These are phyloP conservation scores for Rhodotorula sphaerocarpa DNA, from an alignment of 768 basidiomycete genomes.

Conservation along the genomic window DNA sequence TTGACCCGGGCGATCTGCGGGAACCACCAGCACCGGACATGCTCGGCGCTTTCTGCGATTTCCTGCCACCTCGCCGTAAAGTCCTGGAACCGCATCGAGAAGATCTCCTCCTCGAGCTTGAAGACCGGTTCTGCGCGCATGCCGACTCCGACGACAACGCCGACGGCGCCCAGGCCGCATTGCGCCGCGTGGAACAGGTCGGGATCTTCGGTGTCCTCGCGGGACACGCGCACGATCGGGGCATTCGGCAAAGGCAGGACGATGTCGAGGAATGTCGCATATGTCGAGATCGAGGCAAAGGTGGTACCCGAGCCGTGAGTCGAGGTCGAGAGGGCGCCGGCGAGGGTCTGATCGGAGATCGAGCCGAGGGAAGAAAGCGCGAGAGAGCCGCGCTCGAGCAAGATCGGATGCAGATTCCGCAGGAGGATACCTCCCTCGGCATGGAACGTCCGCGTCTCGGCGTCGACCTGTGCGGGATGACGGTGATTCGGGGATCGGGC, in stretches of 20 bases:
- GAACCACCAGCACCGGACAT: slow-evolving; percentile 94
- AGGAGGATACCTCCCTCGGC: slow-evolving; percentile 62
- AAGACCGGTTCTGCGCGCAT: slow-evolving; percentile 75
- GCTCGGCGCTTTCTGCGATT: slow-evolving; percentile 57
- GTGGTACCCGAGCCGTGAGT: slow-evolving; percentile 83
- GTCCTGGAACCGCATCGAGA: slow-evolving; percentile 35
- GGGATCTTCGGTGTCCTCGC: slow-evolving; percentile 46
- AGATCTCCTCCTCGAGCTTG: slow-evolving; percentile 51
- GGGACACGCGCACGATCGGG: slow-evolving; percentile 58
- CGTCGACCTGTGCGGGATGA: slow-evolving; percentile 57
- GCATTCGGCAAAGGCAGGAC: slow-evolving; percentile 62
- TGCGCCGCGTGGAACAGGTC: slow-evolving; percentile 83
- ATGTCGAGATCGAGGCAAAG: slow-evolving; percentile 71
- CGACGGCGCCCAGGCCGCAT: slow-evolving; percentile 84
- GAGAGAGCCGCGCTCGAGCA: slow-evolving; percentile 55
- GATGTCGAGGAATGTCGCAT: slow-evolving; percentile 65
- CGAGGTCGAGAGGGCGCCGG: slow-evolving; percentile 83
- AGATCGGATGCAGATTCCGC: slow-evolving; percentile 38
- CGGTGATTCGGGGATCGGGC: slow-evolving; percentile 8
- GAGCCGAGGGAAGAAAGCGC: slow-evolving; percentile 90
- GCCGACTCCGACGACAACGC: slow-evolving; percentile 69
- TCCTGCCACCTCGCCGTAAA: slow-evolving; percentile 30
- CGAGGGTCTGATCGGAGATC: slow-evolving; percentile 92
- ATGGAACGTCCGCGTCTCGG: slow-evolving; percentile 58
- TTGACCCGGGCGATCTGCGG: slow-evolving; percentile 66